Evolutionary conservation across 2,329 filamentous ascomycete species (phyloP), one percentile per base, ranked within the genome.

Genomic region (Amphichorda felina): DNA sequence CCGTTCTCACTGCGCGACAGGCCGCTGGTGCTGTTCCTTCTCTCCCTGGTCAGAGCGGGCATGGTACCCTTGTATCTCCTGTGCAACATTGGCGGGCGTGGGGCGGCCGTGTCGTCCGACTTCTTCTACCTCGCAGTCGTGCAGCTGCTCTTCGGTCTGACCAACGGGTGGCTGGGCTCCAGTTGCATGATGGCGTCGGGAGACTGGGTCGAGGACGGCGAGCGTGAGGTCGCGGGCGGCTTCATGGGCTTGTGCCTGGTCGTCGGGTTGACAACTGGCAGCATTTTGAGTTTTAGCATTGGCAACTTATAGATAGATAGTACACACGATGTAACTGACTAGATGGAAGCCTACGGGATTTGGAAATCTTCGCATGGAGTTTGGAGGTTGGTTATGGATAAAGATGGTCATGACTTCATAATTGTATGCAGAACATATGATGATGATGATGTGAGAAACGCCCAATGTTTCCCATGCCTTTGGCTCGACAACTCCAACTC

Each of bases 231-330:
- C 5, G 79, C 87, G 0, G 91, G 89, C 32, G 86, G 82, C 1
- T 96, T 96, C 55, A 96, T 98, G 91, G 82, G 83, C 4, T 57
- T 95, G 43, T 86, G 81, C 55, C 72, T 96, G n/a, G 84, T 95
- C 14, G 75, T 73, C 5, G 91, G 91, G 0, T 60, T 96, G 57
- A 75, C 86, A 2, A 68, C 70, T 17, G 91, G 91, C n/a, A 96
- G 89, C 59, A 57, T 96, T 48, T 56, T 93, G 53, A 96, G 88
- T 55, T 98, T 96, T 57, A 68, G 77, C 8, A 75, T 75, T 42
- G 71, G 79, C 1, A 64, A 62, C 5, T 40, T 43, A 30, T 51
- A 43, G 37, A 36, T 18, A 33, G 7, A 35, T 21, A 17, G 22
- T 9, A 13, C 15, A 8, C n/a, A n/a, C 15, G 27, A 29, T 29